Conservation (phyloP, 2,329 filamentous ascomycete species). For the Xylaria sp. region DNA sequence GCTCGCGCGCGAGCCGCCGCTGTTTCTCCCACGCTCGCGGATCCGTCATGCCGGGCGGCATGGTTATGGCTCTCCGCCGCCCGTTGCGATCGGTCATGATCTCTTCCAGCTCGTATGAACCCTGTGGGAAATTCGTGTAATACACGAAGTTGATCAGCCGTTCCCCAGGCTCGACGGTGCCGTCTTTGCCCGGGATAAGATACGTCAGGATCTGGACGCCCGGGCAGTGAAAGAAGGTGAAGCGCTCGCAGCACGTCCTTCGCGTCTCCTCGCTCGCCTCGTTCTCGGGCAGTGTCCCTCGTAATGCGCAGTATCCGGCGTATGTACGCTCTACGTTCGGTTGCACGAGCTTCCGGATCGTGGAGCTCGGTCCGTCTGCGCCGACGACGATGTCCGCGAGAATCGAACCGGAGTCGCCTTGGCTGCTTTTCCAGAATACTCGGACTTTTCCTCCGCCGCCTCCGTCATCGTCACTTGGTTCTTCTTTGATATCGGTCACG, state of each 20-base stretch:
- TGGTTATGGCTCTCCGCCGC: conserved; percentile 50
- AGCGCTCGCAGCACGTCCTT: conserved; percentile 51
- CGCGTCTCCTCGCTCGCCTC: conserved; percentile 51
- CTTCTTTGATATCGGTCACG: conserved; percentile 48
- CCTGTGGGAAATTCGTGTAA: conserved; percentile 56
- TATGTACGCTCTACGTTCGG: conserved; percentile 49
- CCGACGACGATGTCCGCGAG: conserved; percentile 55
- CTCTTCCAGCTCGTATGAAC: conserved; percentile 48
- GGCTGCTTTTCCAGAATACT: conserved; percentile 50
- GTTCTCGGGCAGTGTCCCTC: conserved; percentile 56
- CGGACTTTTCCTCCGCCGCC: conserved; percentile 39
- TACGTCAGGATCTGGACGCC: conserved; percentile 56
- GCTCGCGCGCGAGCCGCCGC: conserved; percentile 47
- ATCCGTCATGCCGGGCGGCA: conserved; percentile 52
- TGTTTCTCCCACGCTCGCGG: conserved; percentile 52
- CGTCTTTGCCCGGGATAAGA: conserved; percentile 55
- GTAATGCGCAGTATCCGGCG: conserved; percentile 56
- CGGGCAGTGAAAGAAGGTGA: conserved; percentile 55
- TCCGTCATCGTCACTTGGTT: background rate
- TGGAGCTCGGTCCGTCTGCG: conserved; percentile 58
- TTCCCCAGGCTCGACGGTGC: conserved; percentile 52
- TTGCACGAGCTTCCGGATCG: conserved; percentile 50
- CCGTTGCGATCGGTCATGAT: conserved; percentile 52
- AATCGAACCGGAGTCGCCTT: conserved; percentile 48
- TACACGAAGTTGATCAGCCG: conserved; percentile 60